phyloP scores from a whole-genome alignment of 192 early-diverging fungal genomes.

The Linnemannia exigua region DNA sequence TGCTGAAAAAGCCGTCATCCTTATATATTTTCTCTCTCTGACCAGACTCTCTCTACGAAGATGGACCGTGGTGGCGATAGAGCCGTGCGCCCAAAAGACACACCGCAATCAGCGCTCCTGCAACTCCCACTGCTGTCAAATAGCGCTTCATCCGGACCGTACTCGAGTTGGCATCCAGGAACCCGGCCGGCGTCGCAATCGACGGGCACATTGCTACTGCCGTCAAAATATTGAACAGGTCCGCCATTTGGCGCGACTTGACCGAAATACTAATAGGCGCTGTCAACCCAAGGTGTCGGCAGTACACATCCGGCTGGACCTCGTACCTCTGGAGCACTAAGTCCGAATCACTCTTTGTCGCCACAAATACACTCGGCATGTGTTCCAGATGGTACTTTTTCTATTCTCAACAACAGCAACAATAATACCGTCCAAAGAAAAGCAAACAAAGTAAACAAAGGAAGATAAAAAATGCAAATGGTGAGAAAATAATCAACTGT shows the following conservation, averaged over 20 bases:
- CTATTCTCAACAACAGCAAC: conserved; percentile 47
- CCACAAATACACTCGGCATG: conserved; percentile 92
- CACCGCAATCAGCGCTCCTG: conserved; percentile 52
- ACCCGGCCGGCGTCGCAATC: conserved; percentile 57
- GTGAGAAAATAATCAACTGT: conserved; percentile 10
- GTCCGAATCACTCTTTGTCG: conserved; percentile 95
- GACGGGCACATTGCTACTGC: conserved; percentile 87
- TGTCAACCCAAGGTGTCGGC: conserved; percentile 84
- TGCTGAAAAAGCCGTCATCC: background rate
- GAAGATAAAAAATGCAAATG: background rate
- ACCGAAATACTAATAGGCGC: conserved; percentile 95
- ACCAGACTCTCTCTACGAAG: background rate
- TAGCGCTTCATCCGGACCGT: conserved; percentile 47
- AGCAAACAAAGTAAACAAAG: background rate
- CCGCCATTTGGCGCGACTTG: conserved; percentile 86
- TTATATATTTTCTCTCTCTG: too few relatives aligned
- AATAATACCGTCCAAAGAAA: background rate
- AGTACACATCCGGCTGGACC: conserved; percentile 94
- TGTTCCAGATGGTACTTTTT: conserved; percentile 87
- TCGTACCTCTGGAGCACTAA: conserved; percentile 87
- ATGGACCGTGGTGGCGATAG: conserved; percentile 46
- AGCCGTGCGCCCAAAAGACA: conserved; percentile 53
- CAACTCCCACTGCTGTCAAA: conserved; percentile 55
- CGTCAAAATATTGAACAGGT: conserved; percentile 89
- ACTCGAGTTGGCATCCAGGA: conserved; percentile 41